Evolutionary conservation across 2,329 filamentous ascomycete species (phyloP).

Genomic region (Venturia nashicola): DNA sequence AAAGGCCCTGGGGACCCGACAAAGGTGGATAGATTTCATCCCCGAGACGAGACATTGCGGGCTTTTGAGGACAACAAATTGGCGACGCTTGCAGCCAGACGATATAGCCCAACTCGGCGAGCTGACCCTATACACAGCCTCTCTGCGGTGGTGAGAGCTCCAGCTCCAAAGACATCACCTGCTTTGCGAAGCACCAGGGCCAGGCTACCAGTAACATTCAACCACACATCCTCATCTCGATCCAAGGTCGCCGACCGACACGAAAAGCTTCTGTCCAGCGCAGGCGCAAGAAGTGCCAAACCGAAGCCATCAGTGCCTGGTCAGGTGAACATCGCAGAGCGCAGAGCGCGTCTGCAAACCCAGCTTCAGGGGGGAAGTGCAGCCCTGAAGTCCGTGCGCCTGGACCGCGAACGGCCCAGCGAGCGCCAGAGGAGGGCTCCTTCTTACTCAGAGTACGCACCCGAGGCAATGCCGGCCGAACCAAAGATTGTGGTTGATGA

Average conservation of each 20-base stretch:
- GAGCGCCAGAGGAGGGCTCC: neutral
- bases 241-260: constrained; percentile 10
- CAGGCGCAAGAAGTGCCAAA: neutral
- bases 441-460: neutral
- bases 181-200: constrained; percentile 14
- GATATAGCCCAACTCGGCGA: constrained; percentile 7
- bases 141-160: constrained; percentile 11
- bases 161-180: constrained; percentile 13
- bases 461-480: neutral
- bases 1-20: neutral
- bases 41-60: neutral
- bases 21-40: neutral
- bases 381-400: neutral
- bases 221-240: constrained; percentile 13
- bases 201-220: constrained; percentile 13
- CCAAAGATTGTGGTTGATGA: neutral
- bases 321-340: constrained; percentile 6
- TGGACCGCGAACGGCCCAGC: neutral
- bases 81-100: constrained; percentile 3
- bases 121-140: constrained; percentile 1
- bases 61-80: neutral
- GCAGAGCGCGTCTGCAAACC: constrained; percentile 7
- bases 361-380: constrained; percentile 3
- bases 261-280: neutral
- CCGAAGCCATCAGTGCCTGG: constrained; percentile 9